phyloP scores from a whole-genome alignment of 768 basidiomycete species.

The Postia placenta region DNA sequence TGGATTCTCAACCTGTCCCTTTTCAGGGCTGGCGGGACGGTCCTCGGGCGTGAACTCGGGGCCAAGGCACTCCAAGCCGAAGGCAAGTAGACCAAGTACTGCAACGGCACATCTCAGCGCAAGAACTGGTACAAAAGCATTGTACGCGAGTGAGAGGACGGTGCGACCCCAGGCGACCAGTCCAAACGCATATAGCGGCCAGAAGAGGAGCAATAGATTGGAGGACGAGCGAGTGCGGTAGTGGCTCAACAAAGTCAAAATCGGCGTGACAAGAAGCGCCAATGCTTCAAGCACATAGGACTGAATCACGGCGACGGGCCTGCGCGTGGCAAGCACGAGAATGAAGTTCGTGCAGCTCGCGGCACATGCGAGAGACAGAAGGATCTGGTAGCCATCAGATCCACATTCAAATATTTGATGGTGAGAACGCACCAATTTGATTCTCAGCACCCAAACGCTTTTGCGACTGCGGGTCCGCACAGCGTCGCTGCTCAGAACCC shows the following conservation, averaged over 20 bases:
- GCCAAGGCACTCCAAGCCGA: slow-evolving; percentile 64
- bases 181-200: slow-evolving; percentile 58
- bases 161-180: slow-evolving; percentile 60
- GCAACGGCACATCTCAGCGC: slow-evolving; percentile 37
- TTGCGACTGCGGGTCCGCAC: slow-evolving; percentile 32
- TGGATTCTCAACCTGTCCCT: slow-evolving; percentile 69
- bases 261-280: slow-evolving; percentile 39
- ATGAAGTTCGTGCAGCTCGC: slow-evolving; percentile 39
- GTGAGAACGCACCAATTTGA: slow-evolving; percentile 65
- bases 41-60: slow-evolving; percentile 42
- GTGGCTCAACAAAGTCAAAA: slow-evolving; percentile 64
- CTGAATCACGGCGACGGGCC: slow-evolving; percentile 38
- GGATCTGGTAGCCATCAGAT: slow-evolving; percentile 28
- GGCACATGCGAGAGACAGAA: slow-evolving; percentile 41
- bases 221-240: slow-evolving; percentile 66
- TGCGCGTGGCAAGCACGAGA: slow-evolving; percentile 30
- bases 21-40: slow-evolving; percentile 30
- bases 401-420: background rate
- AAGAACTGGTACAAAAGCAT: slow-evolving; percentile 13
- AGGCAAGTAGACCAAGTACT: slow-evolving; percentile 45
- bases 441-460: slow-evolving; percentile 45
- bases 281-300: slow-evolving; percentile 55
- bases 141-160: slow-evolving; percentile 6
- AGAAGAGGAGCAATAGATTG: slow-evolving; percentile 70
- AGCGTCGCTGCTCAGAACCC: slow-evolving; percentile 22